Conservation (phyloP, 2,329 filamentous ascomycete genomes). For the Trichoderma sp. region DNA sequence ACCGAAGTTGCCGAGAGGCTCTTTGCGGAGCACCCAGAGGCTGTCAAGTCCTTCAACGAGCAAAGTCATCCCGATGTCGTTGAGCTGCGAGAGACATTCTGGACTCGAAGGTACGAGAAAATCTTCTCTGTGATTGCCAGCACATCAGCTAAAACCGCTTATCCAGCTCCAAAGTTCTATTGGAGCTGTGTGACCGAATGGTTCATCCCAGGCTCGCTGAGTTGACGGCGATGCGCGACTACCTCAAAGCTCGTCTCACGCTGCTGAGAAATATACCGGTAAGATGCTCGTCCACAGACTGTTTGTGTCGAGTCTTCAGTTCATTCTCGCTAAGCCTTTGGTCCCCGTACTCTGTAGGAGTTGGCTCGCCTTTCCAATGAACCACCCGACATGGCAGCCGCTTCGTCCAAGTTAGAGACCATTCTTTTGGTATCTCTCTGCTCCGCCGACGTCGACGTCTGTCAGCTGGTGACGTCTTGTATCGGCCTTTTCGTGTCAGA, state of each 20-base stretch:
- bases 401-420: conserved; percentile 62
- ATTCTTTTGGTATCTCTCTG: conserved; percentile 65
- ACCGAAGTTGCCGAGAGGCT: conserved; percentile 52
- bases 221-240: conserved; percentile 55
- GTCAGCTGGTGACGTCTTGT: conserved; percentile 64
- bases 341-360: conserved; percentile 46
- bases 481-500: conserved; percentile 66
- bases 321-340: background rate
- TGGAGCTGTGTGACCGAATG: conserved; percentile 54
- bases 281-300: conserved; percentile 31
- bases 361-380: conserved; percentile 57
- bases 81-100: conserved; percentile 48
- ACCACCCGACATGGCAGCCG: conserved; percentile 55
- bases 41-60: conserved; percentile 35
- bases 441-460: conserved; percentile 66
- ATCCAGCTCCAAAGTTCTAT: conserved; percentile 44
- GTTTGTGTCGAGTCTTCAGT: no score
- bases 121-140: background rate
- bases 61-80: conserved; percentile 34
- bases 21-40: conserved; percentile 43
- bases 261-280: conserved; percentile 56
- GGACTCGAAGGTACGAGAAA: conserved; percentile 54
- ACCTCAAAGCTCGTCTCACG: conserved; percentile 57
- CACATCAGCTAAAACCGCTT: conserved; percentile 6
- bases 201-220: conserved; percentile 48